Conservation (phyloP, 2,329 filamentous ascomycete genomes). For the Venturiaceae sp. region DNA sequence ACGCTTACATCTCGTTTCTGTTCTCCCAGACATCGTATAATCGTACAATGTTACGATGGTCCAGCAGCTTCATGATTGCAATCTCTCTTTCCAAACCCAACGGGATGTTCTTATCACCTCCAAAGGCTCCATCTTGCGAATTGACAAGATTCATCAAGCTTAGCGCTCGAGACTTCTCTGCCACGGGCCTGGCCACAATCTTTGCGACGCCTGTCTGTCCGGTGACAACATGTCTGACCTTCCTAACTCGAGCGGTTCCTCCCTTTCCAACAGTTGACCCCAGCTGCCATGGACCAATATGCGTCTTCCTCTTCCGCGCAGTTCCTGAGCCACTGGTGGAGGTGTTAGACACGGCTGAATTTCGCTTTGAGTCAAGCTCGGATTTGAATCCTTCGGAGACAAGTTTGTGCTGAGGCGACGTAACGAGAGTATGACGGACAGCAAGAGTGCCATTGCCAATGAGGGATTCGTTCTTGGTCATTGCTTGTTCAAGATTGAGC, state of each 20-base stretch:
- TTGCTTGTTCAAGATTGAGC: background rate
- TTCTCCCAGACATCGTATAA: constrained; percentile 98
- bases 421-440: constrained; percentile 24
- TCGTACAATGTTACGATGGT: constrained; percentile 90
- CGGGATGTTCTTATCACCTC: constrained; percentile 62
- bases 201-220: constrained; percentile 84
- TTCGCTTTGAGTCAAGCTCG: constrained; percentile 2
- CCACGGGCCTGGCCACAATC: constrained; percentile 76
- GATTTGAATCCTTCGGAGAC: constrained; percentile 42
- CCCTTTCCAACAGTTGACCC: constrained; percentile 84
- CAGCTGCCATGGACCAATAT: constrained; percentile 89
- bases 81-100: constrained; percentile 90
- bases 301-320: constrained; percentile 50
- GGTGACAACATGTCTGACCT: constrained; percentile 71
- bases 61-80: constrained; percentile 91
- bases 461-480: constrained; percentile 35
- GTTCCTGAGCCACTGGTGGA: constrained; percentile 18
- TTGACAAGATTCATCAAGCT: constrained; percentile 77
- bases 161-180: constrained; percentile 71
- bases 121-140: constrained; percentile 47
- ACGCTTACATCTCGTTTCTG: constrained; percentile 74
- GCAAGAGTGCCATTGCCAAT: constrained; percentile 32
- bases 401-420: constrained; percentile 36
- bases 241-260: constrained; percentile 76
- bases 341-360: constrained; percentile 17